Conservation (phyloP, 2,329 filamentous ascomycete species). For the Colletotrichum sidae region DNA sequence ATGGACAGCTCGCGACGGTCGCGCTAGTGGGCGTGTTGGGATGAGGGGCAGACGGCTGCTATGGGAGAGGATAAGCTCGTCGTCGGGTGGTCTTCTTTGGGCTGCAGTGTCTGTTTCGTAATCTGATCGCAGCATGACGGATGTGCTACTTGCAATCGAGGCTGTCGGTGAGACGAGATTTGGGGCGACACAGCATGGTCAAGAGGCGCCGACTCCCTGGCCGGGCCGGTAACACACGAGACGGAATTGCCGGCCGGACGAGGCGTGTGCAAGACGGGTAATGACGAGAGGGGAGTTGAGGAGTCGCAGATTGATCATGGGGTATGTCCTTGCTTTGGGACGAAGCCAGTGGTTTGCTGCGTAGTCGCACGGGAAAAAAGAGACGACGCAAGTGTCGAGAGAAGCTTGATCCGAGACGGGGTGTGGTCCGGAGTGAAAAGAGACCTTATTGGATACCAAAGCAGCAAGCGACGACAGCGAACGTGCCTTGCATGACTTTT, state of each 20-base stretch:
- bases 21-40: constrained; percentile 30
- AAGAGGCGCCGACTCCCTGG: constrained; percentile 14
- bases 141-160: constrained; percentile 23
- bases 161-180: constrained; percentile 22
- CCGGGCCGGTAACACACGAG: constrained; percentile 14
- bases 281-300: constrained; percentile 1
- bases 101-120: constrained; percentile 1
- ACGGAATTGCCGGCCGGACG: constrained; percentile 15
- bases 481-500: constrained; percentile 20
- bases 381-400: constrained; percentile 19
- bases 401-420: constrained; percentile 15
- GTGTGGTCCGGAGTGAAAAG: constrained; percentile 10
- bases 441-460: constrained; percentile 16
- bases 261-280: constrained; percentile 13
- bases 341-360: neutral
- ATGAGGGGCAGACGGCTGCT: constrained; percentile 15
- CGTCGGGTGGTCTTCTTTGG: neutral
- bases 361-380: constrained; percentile 9
- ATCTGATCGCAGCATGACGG: constrained; percentile 10
- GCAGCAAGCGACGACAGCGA: neutral
- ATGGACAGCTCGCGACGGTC: constrained; percentile 29
- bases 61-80: neutral
- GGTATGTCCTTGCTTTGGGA: constrained; percentile 16
- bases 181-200: constrained; percentile 9
- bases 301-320: constrained; percentile 19